These are phyloP conservation scores for Agrocybe praecox DNA, from an alignment of 768 basidiomycete genomes.

Conservation along the genomic window DNA sequence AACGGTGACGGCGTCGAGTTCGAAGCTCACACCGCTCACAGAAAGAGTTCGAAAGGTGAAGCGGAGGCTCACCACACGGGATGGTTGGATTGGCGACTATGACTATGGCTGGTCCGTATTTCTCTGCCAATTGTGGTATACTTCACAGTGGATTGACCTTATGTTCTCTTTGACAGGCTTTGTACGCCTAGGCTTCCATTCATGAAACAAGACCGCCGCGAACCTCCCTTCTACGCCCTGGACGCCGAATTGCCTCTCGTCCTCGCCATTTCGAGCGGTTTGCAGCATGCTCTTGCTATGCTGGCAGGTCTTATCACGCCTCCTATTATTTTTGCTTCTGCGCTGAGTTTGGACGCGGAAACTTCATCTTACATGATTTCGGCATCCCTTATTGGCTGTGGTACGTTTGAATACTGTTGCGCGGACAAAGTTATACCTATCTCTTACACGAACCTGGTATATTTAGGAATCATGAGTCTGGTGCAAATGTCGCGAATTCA, in stretches of 20 bases:
- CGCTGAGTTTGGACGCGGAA: constrained; percentile 56
- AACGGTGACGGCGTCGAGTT: constrained; percentile 6
- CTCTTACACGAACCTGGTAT: not conserved
- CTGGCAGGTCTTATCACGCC: constrained; percentile 82
- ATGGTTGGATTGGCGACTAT: constrained; percentile 87
- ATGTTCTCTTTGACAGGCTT: constrained; percentile 35
- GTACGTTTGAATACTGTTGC: constrained; percentile 36
- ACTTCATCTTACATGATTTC: constrained; percentile 81
- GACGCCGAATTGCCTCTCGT: constrained; percentile 73
- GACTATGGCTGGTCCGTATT: constrained; percentile 61
- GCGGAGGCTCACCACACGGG: constrained; percentile 40
- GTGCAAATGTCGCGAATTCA: constrained; percentile 77
- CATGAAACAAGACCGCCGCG: constrained; percentile 33
- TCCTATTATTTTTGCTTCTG: constrained; percentile 76
- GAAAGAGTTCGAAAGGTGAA: constrained; percentile 21
- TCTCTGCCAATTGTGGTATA: not conserved
- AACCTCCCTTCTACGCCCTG: constrained; percentile 77
- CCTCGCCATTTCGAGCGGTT: constrained; percentile 72
- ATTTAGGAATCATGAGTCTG: constrained; percentile 67
- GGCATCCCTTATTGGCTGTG: constrained; percentile 78
- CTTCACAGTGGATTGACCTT: not conserved
- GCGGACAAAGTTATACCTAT: not conserved
- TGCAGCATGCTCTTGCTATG: constrained; percentile 83
- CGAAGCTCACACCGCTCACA: constrained; percentile 12
- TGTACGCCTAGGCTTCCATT: constrained; percentile 73